A percentile compares a stretch with the other conserved stretches of the same genome.
These are phyloP conservation scores for Cercophora samala DNA, from an alignment of 495 filamentous ascomycete genomes.

Conservation along the genomic window DNA sequence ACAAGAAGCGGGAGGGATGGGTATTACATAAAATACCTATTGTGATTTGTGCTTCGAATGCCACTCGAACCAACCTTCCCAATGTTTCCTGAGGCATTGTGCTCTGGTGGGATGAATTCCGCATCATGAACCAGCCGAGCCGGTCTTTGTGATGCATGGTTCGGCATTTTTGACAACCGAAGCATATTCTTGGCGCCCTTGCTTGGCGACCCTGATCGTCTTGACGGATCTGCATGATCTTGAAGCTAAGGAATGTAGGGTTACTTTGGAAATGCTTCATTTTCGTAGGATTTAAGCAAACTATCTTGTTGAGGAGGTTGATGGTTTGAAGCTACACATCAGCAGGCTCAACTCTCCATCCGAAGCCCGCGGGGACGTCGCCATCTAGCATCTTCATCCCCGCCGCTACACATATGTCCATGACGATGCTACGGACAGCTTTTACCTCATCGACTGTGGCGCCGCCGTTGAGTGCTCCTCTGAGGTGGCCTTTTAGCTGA, in stretches of 20 bases:
- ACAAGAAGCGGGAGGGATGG: neutral
- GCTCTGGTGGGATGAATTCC: neutral
- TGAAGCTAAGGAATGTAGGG: neutral
- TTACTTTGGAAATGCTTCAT: neutral
- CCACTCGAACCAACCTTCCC: neutral
- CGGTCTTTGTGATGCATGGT: neutral
- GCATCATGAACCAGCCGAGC: neutral
- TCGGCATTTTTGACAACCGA: neutral
- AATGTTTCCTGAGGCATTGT: neutral
- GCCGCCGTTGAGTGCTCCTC: constrained; percentile 53
- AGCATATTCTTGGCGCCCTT: neutral
- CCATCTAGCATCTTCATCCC: constrained; percentile 45
- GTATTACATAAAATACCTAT: neutral
- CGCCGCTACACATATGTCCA: constrained; percentile 46
- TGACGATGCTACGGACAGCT: constrained; percentile 49
- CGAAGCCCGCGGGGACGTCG: constrained; percentile 36
- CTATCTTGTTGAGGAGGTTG: neutral
- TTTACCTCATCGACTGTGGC: constrained; percentile 51
- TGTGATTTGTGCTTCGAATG: neutral
- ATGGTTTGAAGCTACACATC: constrained; percentile 23
- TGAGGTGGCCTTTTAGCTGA: constrained; percentile 55
- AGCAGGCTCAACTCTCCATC: constrained; percentile 42
- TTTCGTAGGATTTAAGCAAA: neutral
- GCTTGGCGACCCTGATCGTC: neutral
- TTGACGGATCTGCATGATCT: neutral